Conservation (phyloP, 108 stramenopile species). For the Chaetoceros muelleri region DNA sequence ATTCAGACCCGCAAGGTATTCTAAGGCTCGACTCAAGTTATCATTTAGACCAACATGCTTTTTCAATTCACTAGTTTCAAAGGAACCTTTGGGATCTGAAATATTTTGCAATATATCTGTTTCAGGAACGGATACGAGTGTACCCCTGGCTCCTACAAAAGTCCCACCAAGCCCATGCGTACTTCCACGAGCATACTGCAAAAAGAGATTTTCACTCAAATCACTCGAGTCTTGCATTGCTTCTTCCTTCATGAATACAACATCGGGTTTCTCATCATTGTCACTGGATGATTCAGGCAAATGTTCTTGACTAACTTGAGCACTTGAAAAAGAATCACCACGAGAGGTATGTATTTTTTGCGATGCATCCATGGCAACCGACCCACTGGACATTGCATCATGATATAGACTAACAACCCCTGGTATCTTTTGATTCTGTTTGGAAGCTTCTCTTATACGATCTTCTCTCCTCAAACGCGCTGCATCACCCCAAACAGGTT, state of each 20-base stretch:
- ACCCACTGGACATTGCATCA: not conserved
- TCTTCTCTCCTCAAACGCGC: conserved; percentile 13
- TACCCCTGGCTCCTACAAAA: conserved; percentile 2
- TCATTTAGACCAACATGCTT: conserved; percentile 79
- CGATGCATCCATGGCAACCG: not conserved
- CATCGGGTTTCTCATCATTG: not conserved
- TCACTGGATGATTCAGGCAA: not conserved
- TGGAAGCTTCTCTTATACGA: not conserved
- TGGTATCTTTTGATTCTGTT: not conserved
- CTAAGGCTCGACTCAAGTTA: conserved; percentile 64
- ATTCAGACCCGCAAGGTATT: conserved; percentile 53
- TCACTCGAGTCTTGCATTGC: not conserved
- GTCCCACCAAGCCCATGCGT: not conserved
- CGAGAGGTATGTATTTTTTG: not conserved
- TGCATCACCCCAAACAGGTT: conserved; percentile 46
- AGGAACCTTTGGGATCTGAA: conserved; percentile 36
- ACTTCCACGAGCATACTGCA: conserved; percentile 35
- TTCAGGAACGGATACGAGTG: conserved; percentile 10
- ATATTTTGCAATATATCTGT: not conserved
- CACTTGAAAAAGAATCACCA: not conserved
- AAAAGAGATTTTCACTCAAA: conserved; percentile 44
- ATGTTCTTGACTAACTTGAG: not conserved
- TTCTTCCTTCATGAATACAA: conserved; percentile 1
- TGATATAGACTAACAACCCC: no score
- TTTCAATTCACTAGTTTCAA: conserved; percentile 69